Percentiles rank a stretch among this genome's conserved stretches.
These are phyloP conservation scores for Aspergillus diversus DNA, from an alignment of 495 filamentous ascomycete species.

Conservation along the genomic window DNA sequence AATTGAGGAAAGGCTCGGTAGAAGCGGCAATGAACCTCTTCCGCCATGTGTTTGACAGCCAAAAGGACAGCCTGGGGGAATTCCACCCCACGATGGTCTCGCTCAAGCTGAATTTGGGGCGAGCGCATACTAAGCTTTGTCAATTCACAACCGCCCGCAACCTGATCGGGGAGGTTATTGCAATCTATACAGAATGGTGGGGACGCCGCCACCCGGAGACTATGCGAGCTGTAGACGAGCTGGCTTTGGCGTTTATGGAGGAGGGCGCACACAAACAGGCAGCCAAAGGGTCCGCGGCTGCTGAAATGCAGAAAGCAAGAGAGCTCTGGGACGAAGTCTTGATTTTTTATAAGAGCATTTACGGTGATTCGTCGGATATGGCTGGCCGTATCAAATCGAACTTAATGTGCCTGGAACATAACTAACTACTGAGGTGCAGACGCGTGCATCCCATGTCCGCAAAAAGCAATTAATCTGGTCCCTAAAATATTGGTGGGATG, in stretches of 20 bases:
- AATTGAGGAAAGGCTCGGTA: not conserved
- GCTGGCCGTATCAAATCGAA: not conserved
- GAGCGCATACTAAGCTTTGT: not conserved
- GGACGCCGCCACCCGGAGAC: not conserved
- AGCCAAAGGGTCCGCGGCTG: not conserved
- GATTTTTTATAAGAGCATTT: not conserved
- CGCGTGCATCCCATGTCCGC: too few relatives aligned
- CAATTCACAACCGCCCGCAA: not conserved
- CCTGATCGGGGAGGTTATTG: not conserved
- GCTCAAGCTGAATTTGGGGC: not conserved
- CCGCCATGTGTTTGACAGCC: not conserved
- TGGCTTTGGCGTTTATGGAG: not conserved
- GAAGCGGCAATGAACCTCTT: not conserved
- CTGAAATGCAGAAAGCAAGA: not conserved
- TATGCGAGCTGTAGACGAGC: constrained; percentile 1
- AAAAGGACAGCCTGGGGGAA: not conserved
- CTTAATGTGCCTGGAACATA: not conserved
- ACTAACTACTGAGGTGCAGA: too few relatives aligned
- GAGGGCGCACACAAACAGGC: not conserved
- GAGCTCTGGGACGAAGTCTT: constrained; percentile 1
- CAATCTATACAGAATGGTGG: constrained; percentile 1
- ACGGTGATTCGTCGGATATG: not conserved
- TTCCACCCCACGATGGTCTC: not conserved
- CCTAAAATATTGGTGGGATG: too few relatives aligned
- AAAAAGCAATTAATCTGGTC: too few relatives aligned